phyloP scores from a whole-genome alignment of 768 basidiomycete species.

The Amanita thiersii region DNA sequence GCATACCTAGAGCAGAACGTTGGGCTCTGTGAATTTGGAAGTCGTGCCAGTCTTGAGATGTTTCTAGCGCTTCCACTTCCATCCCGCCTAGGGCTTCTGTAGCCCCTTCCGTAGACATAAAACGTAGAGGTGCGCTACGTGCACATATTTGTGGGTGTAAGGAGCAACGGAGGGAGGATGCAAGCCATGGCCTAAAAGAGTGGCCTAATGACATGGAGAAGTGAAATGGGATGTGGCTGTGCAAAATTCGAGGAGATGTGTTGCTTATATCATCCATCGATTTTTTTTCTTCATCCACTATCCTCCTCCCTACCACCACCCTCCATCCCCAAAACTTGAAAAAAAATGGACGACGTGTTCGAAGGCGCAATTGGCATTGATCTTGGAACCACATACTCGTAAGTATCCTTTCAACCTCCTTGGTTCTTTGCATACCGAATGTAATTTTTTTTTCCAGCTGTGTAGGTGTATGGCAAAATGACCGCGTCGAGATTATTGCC shows the following conservation, averaged over 20 bases:
- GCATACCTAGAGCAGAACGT: conserved; percentile 46
- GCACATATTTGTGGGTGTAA: not conserved
- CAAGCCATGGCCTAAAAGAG: conserved; percentile 28
- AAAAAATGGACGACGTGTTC: conserved; percentile 86
- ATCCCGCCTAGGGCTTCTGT: too few relatives aligned
- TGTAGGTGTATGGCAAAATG: conserved; percentile 99
- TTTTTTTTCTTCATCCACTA: conserved; percentile 39
- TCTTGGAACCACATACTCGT: conserved; percentile 97
- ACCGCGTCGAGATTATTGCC: conserved; percentile 99
- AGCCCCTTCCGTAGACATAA: conserved; percentile 19
- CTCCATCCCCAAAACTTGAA: conserved; percentile 23
- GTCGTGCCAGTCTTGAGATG: conserved; percentile 55
- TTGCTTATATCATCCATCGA: conserved; percentile 53
- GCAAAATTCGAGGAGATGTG: conserved; percentile 23
- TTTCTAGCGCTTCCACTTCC: too few relatives aligned
- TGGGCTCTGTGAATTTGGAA: conserved; percentile 55
- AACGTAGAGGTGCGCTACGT: conserved; percentile 11
- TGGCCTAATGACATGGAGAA: conserved; percentile 29
- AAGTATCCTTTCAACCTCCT: conserved; percentile 21
- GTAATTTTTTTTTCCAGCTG: conserved; percentile 47
- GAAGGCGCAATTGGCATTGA: conserved; percentile 97
- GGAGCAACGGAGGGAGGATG: conserved; percentile 23
- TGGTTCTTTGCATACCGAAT: conserved; percentile 1
- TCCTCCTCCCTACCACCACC: conserved; percentile 30
- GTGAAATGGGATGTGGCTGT: conserved; percentile 36